Conservation (phyloP, 1,284 basidiomycete species). For the Coniferiporia weirii region DNA sequence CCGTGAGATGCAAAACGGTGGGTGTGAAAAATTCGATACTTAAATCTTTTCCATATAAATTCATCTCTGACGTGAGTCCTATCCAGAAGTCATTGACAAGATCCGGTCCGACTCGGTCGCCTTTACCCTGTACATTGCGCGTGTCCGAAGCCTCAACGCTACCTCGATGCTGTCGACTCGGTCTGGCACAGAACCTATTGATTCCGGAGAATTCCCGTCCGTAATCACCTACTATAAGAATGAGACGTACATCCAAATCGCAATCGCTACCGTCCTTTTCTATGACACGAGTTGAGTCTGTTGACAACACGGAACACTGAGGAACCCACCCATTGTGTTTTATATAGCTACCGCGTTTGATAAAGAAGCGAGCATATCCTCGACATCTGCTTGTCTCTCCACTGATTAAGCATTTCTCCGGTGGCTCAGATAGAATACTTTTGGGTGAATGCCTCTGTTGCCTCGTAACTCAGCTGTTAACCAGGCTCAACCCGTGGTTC, state of each 20-base stretch:
- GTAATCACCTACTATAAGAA: background rate
- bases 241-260: background rate
- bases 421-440: background rate
- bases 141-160: too few species aligned
- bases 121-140: too few species aligned
- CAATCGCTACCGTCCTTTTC: background rate
- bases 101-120: too few species aligned
- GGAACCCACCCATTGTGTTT: background rate
- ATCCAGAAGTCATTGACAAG: too few species aligned
- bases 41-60: too few species aligned
- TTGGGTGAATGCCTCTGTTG: background rate
- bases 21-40: too few species aligned
- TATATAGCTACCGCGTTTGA: background rate
- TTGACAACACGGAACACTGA: background rate
- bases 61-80: too few species aligned
- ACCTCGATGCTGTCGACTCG: background rate
- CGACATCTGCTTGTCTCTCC: background rate
- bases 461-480: background rate
- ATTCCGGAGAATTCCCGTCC: background rate
- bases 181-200: background rate
- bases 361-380: background rate
- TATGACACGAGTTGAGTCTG: background rate
- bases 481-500: background rate
- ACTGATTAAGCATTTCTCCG: background rate
- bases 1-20: too few species aligned